phyloP scores from a whole-genome alignment of 2,329 filamentous ascomycete species.

The Capronia coronata region DNA sequence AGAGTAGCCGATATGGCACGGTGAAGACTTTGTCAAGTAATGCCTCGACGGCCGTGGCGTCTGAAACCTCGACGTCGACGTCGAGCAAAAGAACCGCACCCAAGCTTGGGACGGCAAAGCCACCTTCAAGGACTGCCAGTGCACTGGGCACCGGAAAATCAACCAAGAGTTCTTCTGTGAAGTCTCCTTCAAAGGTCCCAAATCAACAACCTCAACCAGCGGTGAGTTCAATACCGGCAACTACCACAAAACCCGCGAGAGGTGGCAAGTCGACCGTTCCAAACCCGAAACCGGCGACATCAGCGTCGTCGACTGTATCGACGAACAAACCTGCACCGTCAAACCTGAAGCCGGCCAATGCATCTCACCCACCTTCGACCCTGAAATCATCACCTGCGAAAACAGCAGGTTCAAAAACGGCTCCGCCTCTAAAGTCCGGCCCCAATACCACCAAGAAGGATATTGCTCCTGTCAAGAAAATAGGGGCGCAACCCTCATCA shows the following conservation, averaged over 20 bases:
- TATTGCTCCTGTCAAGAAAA: background rate
- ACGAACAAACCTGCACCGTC: background rate
- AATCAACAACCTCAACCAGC: background rate
- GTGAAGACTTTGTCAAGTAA: conserved; percentile 24
- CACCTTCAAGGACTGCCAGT: conserved; percentile 3
- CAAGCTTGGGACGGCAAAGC: background rate
- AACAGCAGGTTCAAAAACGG: too few species aligned
- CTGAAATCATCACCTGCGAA: background rate
- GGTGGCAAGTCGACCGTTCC: background rate
- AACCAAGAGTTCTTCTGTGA: background rate
- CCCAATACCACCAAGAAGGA: background rate
- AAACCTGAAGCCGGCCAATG: background rate
- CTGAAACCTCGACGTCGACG: conserved; percentile 8
- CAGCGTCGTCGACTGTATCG: background rate
- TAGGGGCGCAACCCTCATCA: background rate
- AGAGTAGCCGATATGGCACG: conserved; percentile 23
- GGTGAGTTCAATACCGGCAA: background rate
- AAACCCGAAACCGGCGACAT: background rate
- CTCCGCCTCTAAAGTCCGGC: background rate
- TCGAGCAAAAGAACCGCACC: background rate
- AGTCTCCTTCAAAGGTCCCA: background rate
- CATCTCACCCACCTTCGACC: background rate
- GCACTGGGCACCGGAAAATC: background rate
- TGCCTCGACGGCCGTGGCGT: conserved; percentile 22
- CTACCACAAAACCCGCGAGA: background rate